Evolutionary conservation across 441 rosid species (phyloP), one percentile per base, ranked within the genome.

Genomic region (Breynia disticha): DNA sequence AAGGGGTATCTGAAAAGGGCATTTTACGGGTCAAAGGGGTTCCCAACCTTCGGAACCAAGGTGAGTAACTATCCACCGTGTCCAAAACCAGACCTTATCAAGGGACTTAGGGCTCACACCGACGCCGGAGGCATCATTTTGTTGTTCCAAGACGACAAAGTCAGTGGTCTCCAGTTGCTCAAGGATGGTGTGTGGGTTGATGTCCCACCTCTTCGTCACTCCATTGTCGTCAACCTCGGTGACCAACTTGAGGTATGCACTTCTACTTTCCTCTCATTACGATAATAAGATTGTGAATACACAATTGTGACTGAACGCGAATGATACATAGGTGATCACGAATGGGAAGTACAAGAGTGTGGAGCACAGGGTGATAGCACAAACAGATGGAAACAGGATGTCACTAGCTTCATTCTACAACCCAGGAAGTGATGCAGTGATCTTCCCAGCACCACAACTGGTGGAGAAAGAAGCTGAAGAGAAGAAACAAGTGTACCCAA

Each of bases 31-130:
- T 59, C 90, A 13, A 72, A 38, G 8, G 81, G 83, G 1, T 6
- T n/a, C 0, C 98, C 98, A 19, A 87, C 79, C 12, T 90, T 83
- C 39, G 96, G 96, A 20, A 87, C 96, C 42, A 90, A 90, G 64
- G 93, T 90, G 2, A 83, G 95, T 73, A 90, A 85, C 71, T 90
- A 90, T 57, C 98, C 98, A 48, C 90, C 96, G 8, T 87, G 88
- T 65, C 96, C 98, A 10, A 77, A 82, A 52, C 98, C 98, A 18
- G 93, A 90, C 42, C 65, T 83, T 12, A 72, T 90, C 68, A 90
- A 90, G 73, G 96, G 98, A 0, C 93, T 90, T 47, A 57, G 98
- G 0, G 95, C 96, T 20, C 98, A 90, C 67, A 87, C 98, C 13
- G 98, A 90, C 11, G 98, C 96, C 0, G 96, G 96, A 1, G 98